phyloP scores from a whole-genome alignment of 257 asterid genomes.

The Plantago major region DNA sequence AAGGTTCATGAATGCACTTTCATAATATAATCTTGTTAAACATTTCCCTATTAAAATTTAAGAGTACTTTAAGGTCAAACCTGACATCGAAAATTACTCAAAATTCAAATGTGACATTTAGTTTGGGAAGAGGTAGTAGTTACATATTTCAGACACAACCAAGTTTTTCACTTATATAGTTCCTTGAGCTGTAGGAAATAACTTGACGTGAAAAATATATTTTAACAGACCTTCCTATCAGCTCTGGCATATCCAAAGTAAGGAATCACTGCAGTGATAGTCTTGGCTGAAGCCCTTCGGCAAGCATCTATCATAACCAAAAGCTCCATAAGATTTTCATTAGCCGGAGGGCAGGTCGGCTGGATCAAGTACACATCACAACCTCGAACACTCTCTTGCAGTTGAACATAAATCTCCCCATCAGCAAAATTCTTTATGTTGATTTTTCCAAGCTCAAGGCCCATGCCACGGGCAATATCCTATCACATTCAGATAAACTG shows the following conservation, averaged over 20 bases:
- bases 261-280: constrained; percentile 80
- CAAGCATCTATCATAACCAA: constrained; percentile 90
- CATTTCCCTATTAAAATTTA: too few relatives aligned
- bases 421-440: constrained; percentile 78
- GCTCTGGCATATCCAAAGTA: constrained; percentile 96
- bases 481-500: constrained; percentile 18
- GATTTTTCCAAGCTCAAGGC: constrained; percentile 67
- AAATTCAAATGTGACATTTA: too few relatives aligned
- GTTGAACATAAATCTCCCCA: constrained; percentile 88
- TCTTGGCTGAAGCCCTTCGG: constrained; percentile 92
- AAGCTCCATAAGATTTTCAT: constrained; percentile 95
- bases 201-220: neutral
- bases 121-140: too few relatives aligned
- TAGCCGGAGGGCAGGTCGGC: constrained; percentile 84
- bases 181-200: too few relatives aligned
- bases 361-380: constrained; percentile 81
- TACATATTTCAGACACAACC: too few relatives aligned
- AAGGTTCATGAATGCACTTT: too few relatives aligned
- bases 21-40: too few relatives aligned
- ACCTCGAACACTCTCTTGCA: constrained; percentile 96
- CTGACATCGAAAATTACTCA: too few relatives aligned
- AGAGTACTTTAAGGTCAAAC: too few relatives aligned
- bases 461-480: constrained; percentile 97
- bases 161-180: too few relatives aligned
- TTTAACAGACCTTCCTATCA: constrained; percentile 65